A percentile compares a stretch with the other conserved stretches of the same genome.
Conservation (phyloP, 495 filamentous ascomycete species). For the Neurospora sp. region DNA sequence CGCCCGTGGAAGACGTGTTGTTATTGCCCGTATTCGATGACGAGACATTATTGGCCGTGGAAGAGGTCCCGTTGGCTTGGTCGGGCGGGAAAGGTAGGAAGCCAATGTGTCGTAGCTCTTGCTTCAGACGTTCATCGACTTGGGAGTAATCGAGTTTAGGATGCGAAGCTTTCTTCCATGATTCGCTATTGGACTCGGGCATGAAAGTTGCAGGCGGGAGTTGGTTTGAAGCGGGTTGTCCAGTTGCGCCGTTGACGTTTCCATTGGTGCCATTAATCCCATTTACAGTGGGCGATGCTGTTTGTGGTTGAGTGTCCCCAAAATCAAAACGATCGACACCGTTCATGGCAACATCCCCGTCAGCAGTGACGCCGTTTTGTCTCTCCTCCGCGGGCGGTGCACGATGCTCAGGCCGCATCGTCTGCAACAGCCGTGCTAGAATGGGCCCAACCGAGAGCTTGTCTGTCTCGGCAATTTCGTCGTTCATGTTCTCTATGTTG, state of each 20-base stretch:
- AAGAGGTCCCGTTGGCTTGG: conserved; percentile 22
- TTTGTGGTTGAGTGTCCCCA: background rate
- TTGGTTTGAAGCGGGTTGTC: conserved; percentile 4
- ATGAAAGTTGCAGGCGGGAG: conserved; percentile 65
- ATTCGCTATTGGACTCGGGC: conserved; percentile 53
- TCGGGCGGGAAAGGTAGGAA: conserved; percentile 61
- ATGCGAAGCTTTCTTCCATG: conserved; percentile 46
- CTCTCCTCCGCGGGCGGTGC: conserved; percentile 47
- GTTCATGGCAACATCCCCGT: conserved; percentile 34
- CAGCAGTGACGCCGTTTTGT: conserved; percentile 48
- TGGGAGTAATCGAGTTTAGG: conserved; percentile 70
- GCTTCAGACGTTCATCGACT: conserved; percentile 80
- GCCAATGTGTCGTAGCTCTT: conserved; percentile 87
- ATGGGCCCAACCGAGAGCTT: conserved; percentile 85
- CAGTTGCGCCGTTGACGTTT: conserved; percentile 17
- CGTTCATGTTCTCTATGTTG: conserved; percentile 72
- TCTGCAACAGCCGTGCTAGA: conserved; percentile 68
- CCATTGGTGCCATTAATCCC: conserved; percentile 36
- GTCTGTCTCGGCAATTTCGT: conserved; percentile 75
- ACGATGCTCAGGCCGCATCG: conserved; percentile 74
- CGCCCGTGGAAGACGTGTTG: conserved; percentile 63
- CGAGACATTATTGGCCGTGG: conserved; percentile 53
- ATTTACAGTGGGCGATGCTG: conserved; percentile 28
- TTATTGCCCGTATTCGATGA: conserved; percentile 63
- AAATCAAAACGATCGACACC: conserved; percentile 12